Conservation (phyloP, 345 rosid genomes). For the Brassica nigra region DNA sequence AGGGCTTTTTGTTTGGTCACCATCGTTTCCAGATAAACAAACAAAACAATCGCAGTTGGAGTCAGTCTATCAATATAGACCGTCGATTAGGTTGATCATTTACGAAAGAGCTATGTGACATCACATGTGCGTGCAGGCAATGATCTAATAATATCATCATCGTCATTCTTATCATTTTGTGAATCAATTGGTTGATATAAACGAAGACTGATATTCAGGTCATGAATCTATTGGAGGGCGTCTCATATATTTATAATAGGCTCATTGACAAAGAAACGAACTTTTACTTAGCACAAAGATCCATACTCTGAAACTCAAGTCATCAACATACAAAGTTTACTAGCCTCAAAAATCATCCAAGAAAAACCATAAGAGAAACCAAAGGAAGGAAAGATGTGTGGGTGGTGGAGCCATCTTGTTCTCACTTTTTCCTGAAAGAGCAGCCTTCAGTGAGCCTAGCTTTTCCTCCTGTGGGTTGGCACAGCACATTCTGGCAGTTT, state of each 20-base stretch:
- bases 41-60: conserved; percentile 40
- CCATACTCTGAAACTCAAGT: neutral
- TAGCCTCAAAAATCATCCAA: neutral
- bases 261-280: neutral
- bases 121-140: neutral
- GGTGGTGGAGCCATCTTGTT: neutral
- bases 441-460: conserved; percentile 56
- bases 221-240: neutral
- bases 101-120: neutral
- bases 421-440: conserved; percentile 54
- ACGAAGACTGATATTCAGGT: neutral
- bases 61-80: neutral
- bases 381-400: neutral
- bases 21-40: conserved; percentile 41
- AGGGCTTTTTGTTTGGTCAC: conserved; percentile 70
- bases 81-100: conserved; percentile 34
- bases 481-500: conserved; percentile 58
- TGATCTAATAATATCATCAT: neutral
- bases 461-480: conserved; percentile 65
- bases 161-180: neutral
- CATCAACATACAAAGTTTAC: conserved; percentile 2
- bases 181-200: neutral
- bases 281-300: neutral
- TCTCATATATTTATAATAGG: neutral
- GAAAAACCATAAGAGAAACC: neutral